Base-by-base conservation (phyloP, 2,329 filamentous ascomycete genomes). In the Colletotrichum tropicicola region DNA sequence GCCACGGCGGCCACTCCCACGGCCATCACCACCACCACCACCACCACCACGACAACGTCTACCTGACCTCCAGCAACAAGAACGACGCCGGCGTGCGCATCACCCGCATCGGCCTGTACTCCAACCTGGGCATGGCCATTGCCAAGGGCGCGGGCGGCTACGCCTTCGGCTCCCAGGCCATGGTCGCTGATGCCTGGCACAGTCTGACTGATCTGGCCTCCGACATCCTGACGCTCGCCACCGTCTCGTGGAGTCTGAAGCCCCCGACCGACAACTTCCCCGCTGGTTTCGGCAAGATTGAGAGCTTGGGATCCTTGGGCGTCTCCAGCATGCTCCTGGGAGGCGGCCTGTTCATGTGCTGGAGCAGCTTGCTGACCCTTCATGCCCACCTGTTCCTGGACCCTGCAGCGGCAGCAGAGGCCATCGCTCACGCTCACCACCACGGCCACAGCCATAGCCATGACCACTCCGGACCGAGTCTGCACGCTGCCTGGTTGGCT, bases 401-500 rank as follows among this genome's bases (percentile, higher is more conserved):
- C 65, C 79, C 85, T 0, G 77, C 79, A 10, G 81, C 86, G 6
- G 86, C 87, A 8, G 82, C 82, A 27, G 83, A 85, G 44, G 72
- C 84, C 58, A 73, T 87, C 43, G 77, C 82, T 23, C 82, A 91
- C 75, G 79, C 81, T 73, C 87, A 92, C 80, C 83, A 91, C 80
- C 83, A 90, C 70, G 81, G 84, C 66, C 89, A 92, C 73, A 85
- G 84, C n/a, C 89, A 93, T 73, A 83, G 85, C 64, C 89, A 92
- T 75, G 80, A 75, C 28, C 84, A 85, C 74, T 85, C 84, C 65
- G 89, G 91, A 73, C 96, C 96, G 0, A 97, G 93, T 77, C 87
- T 99, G 69, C 94, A 98, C 76, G 96, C 96, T 21, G 95, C 93
- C 7, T 99, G 96, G 96, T 82, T 99, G 65, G 95, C 96, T 35